Base-by-base conservation (phyloP, 2,329 filamentous ascomycete genomes). In the Aspergillus sp. region DNA sequence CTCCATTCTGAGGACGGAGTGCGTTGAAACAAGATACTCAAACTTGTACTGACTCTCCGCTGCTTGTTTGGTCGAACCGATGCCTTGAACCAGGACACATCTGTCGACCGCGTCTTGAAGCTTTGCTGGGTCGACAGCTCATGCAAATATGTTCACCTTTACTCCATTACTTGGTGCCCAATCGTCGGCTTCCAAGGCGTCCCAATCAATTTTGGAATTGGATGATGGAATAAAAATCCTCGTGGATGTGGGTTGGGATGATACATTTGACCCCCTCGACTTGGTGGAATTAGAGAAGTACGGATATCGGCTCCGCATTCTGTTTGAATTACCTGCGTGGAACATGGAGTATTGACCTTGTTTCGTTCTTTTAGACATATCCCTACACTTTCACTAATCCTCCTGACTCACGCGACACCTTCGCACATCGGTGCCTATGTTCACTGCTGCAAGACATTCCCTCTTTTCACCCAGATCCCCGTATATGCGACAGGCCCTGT, bases 221-320 rank as follows among this genome's bases (percentile, higher is more conserved):
- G 95, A 99, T 78, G 93, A 93, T 63, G 95, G 93, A 58, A 89
- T 99, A 77, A 98, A 98, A 75, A 86, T 99, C 52, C 83, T 99
- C 53, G 86, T 99, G 38, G 93, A 97, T 71, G 88, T 97, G 44
- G 95, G 95, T 59, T 99, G 95, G 95, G 93, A 98, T 72, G 91
- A 96, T 72, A 84, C 85, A 2, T 98, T 99, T 72, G 89, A 96
- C 70, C 85, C 86, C 32, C 84, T 85, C 61, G 89, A 91, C 80
- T 85, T 99, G 52, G 87, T 87, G 67, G 90, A 95, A 76, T 84
- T 99, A 60, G 93, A 98, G 77, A 95, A 91, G 89, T 96, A 83
- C 64, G 82, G 20, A 22, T 47, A 3, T 24, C 34, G 12, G 20
- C 20, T n/a, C n/a, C 17, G 8, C 44, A 18, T 32, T 43, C 17